These are phyloP conservation scores for Ottelia alismoides DNA, from an alignment of 106 monocot species.

Conservation along the genomic window DNA sequence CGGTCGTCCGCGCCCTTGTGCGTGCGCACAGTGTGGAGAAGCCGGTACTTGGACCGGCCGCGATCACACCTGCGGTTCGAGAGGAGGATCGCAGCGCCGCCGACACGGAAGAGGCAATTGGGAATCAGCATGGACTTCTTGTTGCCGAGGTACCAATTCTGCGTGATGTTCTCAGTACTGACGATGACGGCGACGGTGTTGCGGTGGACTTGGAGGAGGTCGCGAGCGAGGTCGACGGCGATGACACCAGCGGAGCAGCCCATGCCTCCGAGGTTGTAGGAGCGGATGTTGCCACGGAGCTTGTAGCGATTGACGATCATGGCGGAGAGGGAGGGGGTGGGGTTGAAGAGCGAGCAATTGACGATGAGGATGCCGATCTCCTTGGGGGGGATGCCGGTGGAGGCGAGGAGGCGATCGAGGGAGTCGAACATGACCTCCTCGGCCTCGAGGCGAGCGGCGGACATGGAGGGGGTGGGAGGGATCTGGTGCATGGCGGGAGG, in stretches of 20 bases:
- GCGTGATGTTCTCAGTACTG: slow-evolving; percentile 7
- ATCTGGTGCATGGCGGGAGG: background rate
- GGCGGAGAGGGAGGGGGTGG: background rate
- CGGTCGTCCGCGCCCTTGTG: too few species aligned
- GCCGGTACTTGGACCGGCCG: too few species aligned
- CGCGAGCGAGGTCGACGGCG: background rate
- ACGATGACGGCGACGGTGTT: background rate
- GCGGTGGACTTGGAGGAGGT: background rate
- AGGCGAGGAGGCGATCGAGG: background rate
- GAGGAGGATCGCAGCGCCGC: too few species aligned
- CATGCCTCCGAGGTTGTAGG: slow-evolving; percentile 5
- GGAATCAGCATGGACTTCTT: too few species aligned
- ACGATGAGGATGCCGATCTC: slow-evolving; percentile 1
- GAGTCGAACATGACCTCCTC: slow-evolving; percentile 3
- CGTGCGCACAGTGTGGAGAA: too few species aligned
- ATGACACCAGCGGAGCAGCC: slow-evolving; percentile 1
- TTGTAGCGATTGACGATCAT: slow-evolving; percentile 5
- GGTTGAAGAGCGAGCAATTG: slow-evolving; percentile 3
- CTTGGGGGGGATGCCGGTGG: background rate
- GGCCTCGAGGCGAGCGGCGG: background rate
- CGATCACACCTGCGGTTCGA: too few species aligned
- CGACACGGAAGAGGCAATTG: too few species aligned
- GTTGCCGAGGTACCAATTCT: too few species aligned
- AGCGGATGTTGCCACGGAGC: background rate
- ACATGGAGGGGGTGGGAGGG: background rate